These are phyloP conservation scores for Microcos paniculata DNA, from an alignment of 345 rosid species.

Conservation along the genomic window DNA sequence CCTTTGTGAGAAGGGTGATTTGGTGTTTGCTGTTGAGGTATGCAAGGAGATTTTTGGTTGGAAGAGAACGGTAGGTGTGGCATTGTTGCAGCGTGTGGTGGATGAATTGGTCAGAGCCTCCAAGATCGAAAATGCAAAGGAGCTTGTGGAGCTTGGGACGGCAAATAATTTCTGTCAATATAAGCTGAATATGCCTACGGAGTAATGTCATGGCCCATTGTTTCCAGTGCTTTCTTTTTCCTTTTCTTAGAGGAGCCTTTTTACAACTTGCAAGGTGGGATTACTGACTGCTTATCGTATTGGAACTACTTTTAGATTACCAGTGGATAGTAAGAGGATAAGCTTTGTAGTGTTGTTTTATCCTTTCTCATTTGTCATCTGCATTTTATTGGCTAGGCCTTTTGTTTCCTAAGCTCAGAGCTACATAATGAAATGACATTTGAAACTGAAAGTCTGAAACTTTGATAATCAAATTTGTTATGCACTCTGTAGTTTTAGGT, in stretches of 20 bases:
- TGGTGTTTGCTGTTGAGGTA: conserved; percentile 46
- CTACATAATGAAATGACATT: background rate
- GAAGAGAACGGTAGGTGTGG: conserved; percentile 30
- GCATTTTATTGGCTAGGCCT: background rate
- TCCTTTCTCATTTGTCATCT: background rate
- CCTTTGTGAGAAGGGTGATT: conserved; percentile 52
- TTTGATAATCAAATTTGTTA: background rate
- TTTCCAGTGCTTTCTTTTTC: background rate
- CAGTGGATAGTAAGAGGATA: too few species aligned
- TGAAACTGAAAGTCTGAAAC: background rate
- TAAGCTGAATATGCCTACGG: conserved; percentile 38
- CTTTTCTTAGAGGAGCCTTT: background rate
- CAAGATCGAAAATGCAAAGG: conserved; percentile 51
- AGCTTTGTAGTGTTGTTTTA: too few species aligned
- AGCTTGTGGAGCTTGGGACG: conserved; percentile 55
- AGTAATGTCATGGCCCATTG: background rate
- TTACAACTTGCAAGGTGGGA: background rate
- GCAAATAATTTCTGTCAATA: conserved; percentile 34
- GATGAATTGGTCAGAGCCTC: conserved; percentile 47
- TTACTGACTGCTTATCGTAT: background rate
- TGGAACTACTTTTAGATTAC: background rate
- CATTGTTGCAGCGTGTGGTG: conserved; percentile 50
- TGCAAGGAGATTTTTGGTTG: conserved; percentile 37
- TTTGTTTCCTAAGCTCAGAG: background rate
- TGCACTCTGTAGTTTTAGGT: background rate